phyloP scores from a whole-genome alignment of 177 flowering plant genomes.

The Vitis hybrid region DNA sequence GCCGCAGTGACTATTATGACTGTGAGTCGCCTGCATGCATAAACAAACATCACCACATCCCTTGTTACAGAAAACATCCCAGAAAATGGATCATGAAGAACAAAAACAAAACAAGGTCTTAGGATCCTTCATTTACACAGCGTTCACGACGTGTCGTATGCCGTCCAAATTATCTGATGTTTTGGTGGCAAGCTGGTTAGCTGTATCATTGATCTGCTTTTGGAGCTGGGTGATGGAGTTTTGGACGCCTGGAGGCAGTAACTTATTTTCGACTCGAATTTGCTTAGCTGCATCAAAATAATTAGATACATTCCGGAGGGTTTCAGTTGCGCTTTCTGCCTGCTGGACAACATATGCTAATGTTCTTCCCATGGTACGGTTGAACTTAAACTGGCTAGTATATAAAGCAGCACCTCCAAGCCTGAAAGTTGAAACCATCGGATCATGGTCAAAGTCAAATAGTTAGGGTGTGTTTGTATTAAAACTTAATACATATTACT shows the following conservation, averaged over 20 bases:
- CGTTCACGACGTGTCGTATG: conserved; percentile 36
- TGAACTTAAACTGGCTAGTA: conserved; percentile 56
- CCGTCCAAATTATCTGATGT: conserved; percentile 29
- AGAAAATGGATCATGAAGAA: neutral
- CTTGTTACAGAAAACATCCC: neutral
- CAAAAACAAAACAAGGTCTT: neutral
- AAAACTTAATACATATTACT: too few relatives aligned
- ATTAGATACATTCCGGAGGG: conserved; percentile 13
- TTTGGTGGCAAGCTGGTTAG: conserved; percentile 21
- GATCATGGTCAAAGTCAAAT: neutral
- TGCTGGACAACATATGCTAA: conserved; percentile 38
- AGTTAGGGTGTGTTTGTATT: too few relatives aligned
- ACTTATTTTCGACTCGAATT: conserved; percentile 18
- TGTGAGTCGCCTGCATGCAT: conserved; percentile 45
- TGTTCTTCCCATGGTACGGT: conserved; percentile 42
- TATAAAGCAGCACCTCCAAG: conserved; percentile 55
- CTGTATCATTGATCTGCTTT: conserved; percentile 32
- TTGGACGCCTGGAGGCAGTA: conserved; percentile 32
- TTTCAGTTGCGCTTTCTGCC: conserved; percentile 30
- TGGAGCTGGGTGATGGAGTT: conserved; percentile 40
- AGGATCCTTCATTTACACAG: conserved; percentile 20
- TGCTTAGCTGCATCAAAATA: conserved; percentile 24
- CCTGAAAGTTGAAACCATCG: conserved; percentile 31
- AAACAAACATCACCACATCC: neutral
- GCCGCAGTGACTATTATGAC: conserved; percentile 51